Base-by-base conservation (phyloP, 163 green algal genomes). In the Volvox carteri region DNA sequence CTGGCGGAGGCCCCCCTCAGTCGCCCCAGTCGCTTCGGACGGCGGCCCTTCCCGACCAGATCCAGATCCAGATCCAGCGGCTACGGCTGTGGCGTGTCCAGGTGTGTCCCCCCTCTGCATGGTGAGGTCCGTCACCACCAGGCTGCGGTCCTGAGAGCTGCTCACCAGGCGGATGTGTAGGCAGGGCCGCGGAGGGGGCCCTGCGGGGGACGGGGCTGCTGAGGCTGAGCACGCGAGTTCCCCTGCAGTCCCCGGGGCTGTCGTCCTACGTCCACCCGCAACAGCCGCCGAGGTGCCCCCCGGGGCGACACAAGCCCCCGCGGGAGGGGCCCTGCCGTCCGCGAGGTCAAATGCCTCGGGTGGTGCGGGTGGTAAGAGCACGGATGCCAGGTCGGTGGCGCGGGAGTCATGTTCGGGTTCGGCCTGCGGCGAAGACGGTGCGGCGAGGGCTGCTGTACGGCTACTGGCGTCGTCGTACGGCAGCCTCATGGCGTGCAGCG, bases 61-160 rank as follows among this genome's bases (percentile, higher is more conserved):
- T n/a, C n/a, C n/a, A n/a, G n/a, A n/a, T n/a, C n/a, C n/a, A n/a
- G n/a, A n/a, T n/a, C n/a, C n/a, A n/a, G n/a, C n/a, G n/a, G n/a
- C n/a, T n/a, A 65, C 54, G 54, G 28, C 54, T 65, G 54, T 4
- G 54, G 54, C 8, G 8, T 19, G 54, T 19, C 28, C 54, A 8
- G 28, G 54, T 39, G 81, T 1, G 35, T 81, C 48, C 33, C n/a
- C n/a, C n/a, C n/a, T n/a, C n/a, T n/a, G n/a, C n/a, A n/a, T n/a
- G n/a, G n/a, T n/a, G n/a, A 91, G 68, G 18, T 88, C 68, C 1
- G 41, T 35, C 0, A 87, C 65, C n/a, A 77, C 39, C 5, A 90
- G 48, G 65, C 44, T 74, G 35, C 89, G 83, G 65, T 90, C 83
- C 62, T 87, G 83, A 18, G 83, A 92, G 37, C 16, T 62, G 50